These are phyloP conservation scores for Kazachstania bromeliacearum DNA, from an alignment of 805 yeast genomes.

Conservation along the genomic window DNA sequence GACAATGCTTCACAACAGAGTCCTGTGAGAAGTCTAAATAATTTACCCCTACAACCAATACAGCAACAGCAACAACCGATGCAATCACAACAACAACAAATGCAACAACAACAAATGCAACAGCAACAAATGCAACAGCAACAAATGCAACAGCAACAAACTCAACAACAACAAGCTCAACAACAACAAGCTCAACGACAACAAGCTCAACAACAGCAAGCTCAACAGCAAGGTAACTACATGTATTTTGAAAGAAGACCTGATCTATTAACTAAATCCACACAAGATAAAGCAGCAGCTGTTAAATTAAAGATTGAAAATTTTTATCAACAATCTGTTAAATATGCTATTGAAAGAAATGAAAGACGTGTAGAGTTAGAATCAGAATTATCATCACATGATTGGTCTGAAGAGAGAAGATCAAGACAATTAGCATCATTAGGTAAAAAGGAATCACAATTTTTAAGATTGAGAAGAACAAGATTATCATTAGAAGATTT, in stretches of 20 bases:
- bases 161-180: background rate
- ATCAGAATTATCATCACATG: conserved; percentile 55
- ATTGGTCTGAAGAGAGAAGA: conserved; percentile 76
- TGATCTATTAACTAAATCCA: conserved; percentile 55
- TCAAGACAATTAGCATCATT: conserved; percentile 71
- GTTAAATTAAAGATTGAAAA: conserved; percentile 75
- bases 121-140: conserved; percentile 9
- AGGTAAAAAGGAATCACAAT: conserved; percentile 84
- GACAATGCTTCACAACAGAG: conserved; percentile 14
- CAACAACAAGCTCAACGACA: background rate
- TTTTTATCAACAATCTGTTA: conserved; percentile 74
- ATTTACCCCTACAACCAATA: conserved; percentile 15
- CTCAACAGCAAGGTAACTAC: conserved; percentile 33
- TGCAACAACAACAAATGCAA: conserved; percentile 5
- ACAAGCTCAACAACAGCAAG: conserved; percentile 8
- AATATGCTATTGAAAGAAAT: conserved; percentile 90
- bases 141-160: conserved; percentile 2
- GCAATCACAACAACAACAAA: conserved; percentile 14
- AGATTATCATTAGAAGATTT: conserved; percentile 76
- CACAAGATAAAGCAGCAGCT: conserved; percentile 80
- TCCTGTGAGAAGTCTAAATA: conserved; percentile 18
- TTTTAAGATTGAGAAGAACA: conserved; percentile 75
- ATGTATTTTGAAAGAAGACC: conserved; percentile 79
- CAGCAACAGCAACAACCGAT: conserved; percentile 22
- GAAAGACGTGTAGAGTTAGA: conserved; percentile 85